These are phyloP conservation scores for Xylaria castorea DNA, from an alignment of 495 filamentous ascomycete species.

Conservation along the genomic window DNA sequence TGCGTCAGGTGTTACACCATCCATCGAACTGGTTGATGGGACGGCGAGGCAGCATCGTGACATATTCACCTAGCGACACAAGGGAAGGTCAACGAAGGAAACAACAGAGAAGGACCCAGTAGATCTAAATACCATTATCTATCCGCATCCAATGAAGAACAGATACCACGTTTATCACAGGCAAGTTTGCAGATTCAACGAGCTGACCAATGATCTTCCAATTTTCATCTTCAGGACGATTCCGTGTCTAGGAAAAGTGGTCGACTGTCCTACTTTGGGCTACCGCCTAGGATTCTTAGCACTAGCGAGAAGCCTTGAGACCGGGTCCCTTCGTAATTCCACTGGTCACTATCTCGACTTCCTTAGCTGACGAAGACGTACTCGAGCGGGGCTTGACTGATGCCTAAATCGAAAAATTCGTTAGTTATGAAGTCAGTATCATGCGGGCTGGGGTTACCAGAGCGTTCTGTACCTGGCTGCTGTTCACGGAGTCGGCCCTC, in stretches of 20 bases:
- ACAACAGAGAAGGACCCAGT: background rate
- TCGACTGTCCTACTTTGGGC: too few species aligned
- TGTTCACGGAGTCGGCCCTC: background rate
- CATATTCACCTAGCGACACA: background rate
- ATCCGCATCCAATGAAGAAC: background rate
- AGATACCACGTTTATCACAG: background rate
- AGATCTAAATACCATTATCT: background rate
- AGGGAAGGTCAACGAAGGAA: background rate
- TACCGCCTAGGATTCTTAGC: background rate
- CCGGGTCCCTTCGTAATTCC: slow-evolving; percentile 31
- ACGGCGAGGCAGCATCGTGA: background rate
- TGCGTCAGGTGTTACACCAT: background rate
- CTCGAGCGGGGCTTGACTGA: background rate
- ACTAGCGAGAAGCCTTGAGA: slow-evolving; percentile 32
- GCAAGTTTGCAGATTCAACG: background rate
- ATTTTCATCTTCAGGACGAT: background rate
- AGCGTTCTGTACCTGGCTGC: background rate
- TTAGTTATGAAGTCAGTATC: background rate
- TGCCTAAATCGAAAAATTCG: background rate
- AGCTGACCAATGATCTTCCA: background rate
- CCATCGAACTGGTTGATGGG: background rate
- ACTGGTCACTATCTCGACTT: slow-evolving; percentile 24
- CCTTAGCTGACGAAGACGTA: background rate
- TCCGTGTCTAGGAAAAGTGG: background rate
- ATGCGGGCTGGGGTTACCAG: background rate